phyloP scores from a whole-genome alignment of 2,329 filamentous ascomycete species.

The Sporothrix variecibatus region DNA sequence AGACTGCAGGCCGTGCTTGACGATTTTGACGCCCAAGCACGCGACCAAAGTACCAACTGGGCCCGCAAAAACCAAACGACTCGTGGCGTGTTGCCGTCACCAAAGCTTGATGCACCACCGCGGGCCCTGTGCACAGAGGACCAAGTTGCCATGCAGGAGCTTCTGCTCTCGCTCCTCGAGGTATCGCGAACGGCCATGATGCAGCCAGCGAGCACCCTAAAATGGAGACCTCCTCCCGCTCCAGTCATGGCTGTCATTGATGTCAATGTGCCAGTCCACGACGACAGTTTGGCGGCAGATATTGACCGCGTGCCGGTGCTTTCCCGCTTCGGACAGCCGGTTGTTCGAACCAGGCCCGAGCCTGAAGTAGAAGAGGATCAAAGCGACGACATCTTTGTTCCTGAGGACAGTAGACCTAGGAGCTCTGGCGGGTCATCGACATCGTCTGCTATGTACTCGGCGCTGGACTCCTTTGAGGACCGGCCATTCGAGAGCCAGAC shows the following conservation, averaged over 20 bases:
- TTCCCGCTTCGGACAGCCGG: background rate
- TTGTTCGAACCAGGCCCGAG: background rate
- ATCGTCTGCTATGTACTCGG: constrained; percentile 28
- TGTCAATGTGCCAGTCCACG: background rate
- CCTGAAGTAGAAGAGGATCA: background rate
- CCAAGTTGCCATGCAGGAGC: constrained; percentile 33
- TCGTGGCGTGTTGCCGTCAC: constrained; percentile 28
- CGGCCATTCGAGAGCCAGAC: constrained; percentile 14
- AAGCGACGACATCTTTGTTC: background rate
- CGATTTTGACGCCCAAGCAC: constrained; percentile 33
- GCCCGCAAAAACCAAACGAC: constrained; percentile 32
- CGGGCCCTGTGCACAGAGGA: constrained; percentile 29
- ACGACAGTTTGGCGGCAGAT: background rate
- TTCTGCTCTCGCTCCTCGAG: constrained; percentile 33
- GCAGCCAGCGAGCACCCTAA: background rate
- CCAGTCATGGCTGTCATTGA: background rate
- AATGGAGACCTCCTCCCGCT: background rate
- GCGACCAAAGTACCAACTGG: constrained; percentile 32
- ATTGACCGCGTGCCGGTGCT: constrained; percentile 22
- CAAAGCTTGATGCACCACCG: constrained; percentile 21
- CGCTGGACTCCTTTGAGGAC: constrained; percentile 8
- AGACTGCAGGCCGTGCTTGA: constrained; percentile 28
- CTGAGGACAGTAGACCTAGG: background rate
- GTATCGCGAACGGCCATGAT: background rate
- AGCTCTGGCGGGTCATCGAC: constrained; percentile 14